Percentiles rank a stretch among this genome's conserved stretches.
phyloP scores from a whole-genome alignment of 1,139 yeast genomes.

The Taphrina communis region DNA sequence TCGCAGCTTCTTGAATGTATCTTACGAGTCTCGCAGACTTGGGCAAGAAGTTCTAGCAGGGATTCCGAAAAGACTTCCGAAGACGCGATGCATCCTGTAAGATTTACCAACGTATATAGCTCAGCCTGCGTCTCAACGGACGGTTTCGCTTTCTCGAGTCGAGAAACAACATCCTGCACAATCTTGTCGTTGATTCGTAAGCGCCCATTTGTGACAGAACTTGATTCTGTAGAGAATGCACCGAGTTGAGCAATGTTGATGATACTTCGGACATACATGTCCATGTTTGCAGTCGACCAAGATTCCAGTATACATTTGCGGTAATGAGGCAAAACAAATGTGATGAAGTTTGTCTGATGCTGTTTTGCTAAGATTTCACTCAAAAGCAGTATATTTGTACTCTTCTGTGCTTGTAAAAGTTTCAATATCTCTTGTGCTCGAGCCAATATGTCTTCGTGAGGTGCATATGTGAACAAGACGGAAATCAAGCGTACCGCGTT shows the following conservation, averaged over 20 bases:
- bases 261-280: slow-evolving; percentile 13
- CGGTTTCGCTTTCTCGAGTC: neutral
- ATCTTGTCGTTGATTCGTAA: slow-evolving; percentile 2
- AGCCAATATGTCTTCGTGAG: slow-evolving; percentile 21
- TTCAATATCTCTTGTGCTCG: slow-evolving; percentile 11
- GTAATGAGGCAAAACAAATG: slow-evolving; percentile 23
- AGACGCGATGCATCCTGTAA: neutral
- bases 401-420: neutral
- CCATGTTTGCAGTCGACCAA: neutral
- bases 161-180: neutral
- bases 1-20: neutral
- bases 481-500: slow-evolving; percentile 40
- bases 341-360: slow-evolving; percentile 10
- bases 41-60: neutral
- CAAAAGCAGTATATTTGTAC: slow-evolving; percentile 9
- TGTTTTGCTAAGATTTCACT: slow-evolving; percentile 24
- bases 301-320: slow-evolving; percentile 7
- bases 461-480: slow-evolving; percentile 32
- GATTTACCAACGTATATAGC: neutral
- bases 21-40: neutral
- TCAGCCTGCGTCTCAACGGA: slow-evolving; percentile 6
- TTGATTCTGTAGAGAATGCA: slow-evolving; percentile 13
- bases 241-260: neutral
- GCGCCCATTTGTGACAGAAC: slow-evolving; percentile 8
- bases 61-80: neutral